Percentiles rank a stretch among this genome's conserved stretches.
Evolutionary conservation across 106 monocot species (phyloP).

Genomic region (Vanilla planifolia): DNA sequence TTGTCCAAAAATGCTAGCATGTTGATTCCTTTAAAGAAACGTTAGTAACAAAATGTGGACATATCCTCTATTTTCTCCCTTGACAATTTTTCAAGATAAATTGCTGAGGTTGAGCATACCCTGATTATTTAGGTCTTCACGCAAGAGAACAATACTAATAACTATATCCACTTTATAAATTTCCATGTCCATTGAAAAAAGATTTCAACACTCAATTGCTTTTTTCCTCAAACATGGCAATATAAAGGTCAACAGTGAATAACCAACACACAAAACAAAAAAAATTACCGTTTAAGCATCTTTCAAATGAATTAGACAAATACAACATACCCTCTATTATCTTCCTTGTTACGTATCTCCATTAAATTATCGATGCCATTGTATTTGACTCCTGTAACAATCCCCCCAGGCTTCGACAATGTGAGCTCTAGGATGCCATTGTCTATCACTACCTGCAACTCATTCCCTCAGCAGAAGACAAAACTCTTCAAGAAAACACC

Average conservation of each 20-base stretch:
- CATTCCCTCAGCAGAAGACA: background rate
- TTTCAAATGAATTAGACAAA: background rate
- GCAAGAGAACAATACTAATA: no score
- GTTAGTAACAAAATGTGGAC: no score
- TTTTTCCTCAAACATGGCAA: background rate
- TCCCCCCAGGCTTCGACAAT: constrained; percentile 64
- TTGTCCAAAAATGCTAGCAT: no score
- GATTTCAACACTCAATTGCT: background rate
- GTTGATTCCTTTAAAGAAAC: no score
- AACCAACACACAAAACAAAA: background rate
- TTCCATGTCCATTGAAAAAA: no score
- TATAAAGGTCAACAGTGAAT: background rate
- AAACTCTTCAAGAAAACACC: background rate
- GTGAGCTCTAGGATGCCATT: constrained; percentile 63
- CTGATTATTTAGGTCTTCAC: no score
- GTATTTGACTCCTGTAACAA: constrained; percentile 53
- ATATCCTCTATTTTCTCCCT: no score
- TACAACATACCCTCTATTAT: constrained; percentile 52
- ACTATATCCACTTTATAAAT: no score
- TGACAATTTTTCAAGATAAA: no score
- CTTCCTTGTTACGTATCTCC: constrained; percentile 64
- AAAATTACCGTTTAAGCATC: background rate
- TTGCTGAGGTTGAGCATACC: no score
- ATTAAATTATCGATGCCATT: constrained; percentile 66
- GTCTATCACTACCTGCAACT: constrained; percentile 55